phyloP scores from a whole-genome alignment of 148 eudicot species.

The Rhododendron simsii region DNA sequence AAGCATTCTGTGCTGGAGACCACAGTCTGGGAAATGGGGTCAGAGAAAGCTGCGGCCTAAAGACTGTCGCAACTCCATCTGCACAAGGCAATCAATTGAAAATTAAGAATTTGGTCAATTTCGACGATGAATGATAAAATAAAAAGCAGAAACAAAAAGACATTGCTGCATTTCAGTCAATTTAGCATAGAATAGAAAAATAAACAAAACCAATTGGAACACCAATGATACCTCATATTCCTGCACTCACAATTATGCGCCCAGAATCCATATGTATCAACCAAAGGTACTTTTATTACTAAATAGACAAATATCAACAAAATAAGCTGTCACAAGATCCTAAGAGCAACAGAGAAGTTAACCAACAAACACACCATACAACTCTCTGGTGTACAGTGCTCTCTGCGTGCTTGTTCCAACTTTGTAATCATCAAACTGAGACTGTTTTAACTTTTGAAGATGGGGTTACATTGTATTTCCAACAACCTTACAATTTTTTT shows the following conservation, averaged over 20 bases:
- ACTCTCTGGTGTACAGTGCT: not conserved
- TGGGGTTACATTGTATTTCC: not conserved
- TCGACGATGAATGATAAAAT: not conserved
- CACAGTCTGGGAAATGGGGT: not conserved
- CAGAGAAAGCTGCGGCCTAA: not conserved
- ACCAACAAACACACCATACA: not conserved
- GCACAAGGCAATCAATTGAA: constrained; percentile 8
- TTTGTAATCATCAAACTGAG: not conserved
- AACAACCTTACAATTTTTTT: not conserved
- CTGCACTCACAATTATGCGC: not conserved
- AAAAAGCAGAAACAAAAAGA: not conserved
- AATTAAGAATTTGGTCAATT: not conserved
- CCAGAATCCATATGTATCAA: not conserved
- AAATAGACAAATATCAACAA: not conserved
- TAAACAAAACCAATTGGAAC: not conserved
- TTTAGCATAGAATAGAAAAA: not conserved
- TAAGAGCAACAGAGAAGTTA: not conserved
- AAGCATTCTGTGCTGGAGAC: not conserved
- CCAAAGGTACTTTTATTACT: not conserved
- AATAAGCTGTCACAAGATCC: not conserved
- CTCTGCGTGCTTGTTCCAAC: not conserved
- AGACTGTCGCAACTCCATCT: constrained; percentile 8
- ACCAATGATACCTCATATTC: not conserved
- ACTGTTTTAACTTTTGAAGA: not conserved
- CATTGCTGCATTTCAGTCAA: not conserved